Percentiles rank a stretch among this genome's conserved stretches.
Conservation (phyloP, 2,329 filamentous ascomycete species). For the Coniochaeta ligniaria region DNA sequence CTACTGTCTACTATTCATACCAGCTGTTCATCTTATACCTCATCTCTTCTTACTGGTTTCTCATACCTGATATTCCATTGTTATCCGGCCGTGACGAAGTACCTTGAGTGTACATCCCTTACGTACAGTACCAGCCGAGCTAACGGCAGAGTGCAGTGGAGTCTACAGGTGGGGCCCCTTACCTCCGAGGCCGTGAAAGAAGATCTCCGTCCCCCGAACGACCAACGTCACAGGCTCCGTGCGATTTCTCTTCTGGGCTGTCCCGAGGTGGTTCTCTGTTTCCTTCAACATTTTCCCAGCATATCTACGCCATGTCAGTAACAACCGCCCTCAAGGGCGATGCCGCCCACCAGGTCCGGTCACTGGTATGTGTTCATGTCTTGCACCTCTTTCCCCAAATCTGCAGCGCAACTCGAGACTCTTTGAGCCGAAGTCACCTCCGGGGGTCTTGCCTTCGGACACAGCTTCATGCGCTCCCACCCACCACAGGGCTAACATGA, state of each 20-base stretch:
- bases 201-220: not conserved
- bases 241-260: not conserved
- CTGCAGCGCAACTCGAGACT: not conserved
- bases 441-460: not conserved
- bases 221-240: not conserved
- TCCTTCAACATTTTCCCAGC: not conserved
- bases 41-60: too few relatives aligned
- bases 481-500: not conserved
- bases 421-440: not conserved
- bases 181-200: not conserved
- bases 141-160: too few relatives aligned
- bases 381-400: not conserved
- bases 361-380: slow-evolving; percentile 36
- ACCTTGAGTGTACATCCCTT: too few relatives aligned
- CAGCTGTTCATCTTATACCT: too few relatives aligned
- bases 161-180: not conserved
- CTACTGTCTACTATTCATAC: too few relatives aligned
- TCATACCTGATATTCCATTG: too few relatives aligned
- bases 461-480: slow-evolving; percentile 1
- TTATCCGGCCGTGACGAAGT: too few relatives aligned
- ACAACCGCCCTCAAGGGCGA: slow-evolving; percentile 38
- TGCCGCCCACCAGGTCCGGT: slow-evolving; percentile 49
- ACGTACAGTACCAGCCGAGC: too few relatives aligned
- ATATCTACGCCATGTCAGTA: slow-evolving; percentile 10
- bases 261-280: not conserved